Base-by-base conservation (phyloP, 2,329 filamentous ascomycete species). In the Talaromyces sp. region DNA sequence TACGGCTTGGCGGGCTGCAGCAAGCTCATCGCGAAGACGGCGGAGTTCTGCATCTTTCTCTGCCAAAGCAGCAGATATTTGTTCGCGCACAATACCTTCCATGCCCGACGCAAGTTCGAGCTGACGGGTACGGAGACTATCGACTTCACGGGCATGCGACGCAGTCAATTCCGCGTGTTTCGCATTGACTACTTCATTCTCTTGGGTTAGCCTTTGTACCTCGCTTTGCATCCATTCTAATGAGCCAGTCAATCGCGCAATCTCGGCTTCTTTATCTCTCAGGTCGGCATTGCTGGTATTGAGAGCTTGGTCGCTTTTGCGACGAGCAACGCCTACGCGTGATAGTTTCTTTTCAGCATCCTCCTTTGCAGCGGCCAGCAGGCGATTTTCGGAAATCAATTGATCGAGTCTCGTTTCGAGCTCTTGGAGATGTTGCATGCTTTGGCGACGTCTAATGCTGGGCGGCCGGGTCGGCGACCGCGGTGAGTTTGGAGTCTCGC, bases 391-490 rank as follows among this genome's bases (percentile, higher is more conserved):
- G 21, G 87, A 85, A 40, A 88, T 80, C 63, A 99, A 81, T 73
- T 93, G 88, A 66, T 97, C 91, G 66, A 99, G 83, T 68, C 84
- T 85, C 60, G 84, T 81, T 78, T 97, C 91, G 70, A 99, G 86
- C 68, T 99, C 93, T 70, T 83, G 77, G 61, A 97, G 86, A 56
- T 93, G 86, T 77, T 97, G 93, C 87, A 97, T 93, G 81, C 93
- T 97, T 76, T 96, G 94, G 70, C 93, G 89, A 71, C 93, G 92
- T 67, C 93, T 92, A 84, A 99, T 89, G 80, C 91, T 97, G 70
- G 92, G 91, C 67, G 94, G 92, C 75, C 93, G 87, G 66, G 91
- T 96, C 57, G 94, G 94, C 68, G 94, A 97, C 69, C 89, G 86
- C 69, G 93, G 91, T 72, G 91, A 96, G 70, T 84, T 75, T 46